Percentiles rank a stretch among this genome's conserved stretches.
Conservation (phyloP, 2,329 filamentous ascomycete species). For the Alternaria sp. region DNA sequence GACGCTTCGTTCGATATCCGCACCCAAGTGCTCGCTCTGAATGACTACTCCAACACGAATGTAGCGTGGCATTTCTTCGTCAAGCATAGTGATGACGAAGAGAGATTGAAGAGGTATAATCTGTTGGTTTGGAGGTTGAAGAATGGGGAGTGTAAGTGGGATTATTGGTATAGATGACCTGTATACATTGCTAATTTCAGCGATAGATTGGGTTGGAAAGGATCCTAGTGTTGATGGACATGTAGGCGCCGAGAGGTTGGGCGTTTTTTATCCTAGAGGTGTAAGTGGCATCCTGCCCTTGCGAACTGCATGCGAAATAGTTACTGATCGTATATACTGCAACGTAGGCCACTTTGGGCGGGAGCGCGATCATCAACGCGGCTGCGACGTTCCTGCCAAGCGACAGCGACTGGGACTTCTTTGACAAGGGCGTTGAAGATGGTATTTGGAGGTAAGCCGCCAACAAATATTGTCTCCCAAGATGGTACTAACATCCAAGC, state of each 20-base stretch:
- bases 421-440: conserved; percentile 23
- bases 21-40: conserved; percentile 59
- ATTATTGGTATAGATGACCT: neutral
- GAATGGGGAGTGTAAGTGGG: conserved; percentile 15
- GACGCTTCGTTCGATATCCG: conserved; percentile 56
- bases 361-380: conserved; percentile 24
- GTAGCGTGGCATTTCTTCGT: conserved; percentile 67
- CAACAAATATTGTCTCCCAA: neutral
- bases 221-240: conserved; percentile 19
- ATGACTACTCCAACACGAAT: conserved; percentile 24
- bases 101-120: conserved; percentile 57
- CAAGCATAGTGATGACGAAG: conserved; percentile 61
- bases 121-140: conserved; percentile 20
- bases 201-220: conserved; percentile 21
- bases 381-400: conserved; percentile 21
- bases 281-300: neutral
- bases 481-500: neutral
- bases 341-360: conserved; percentile 16
- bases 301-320: neutral
- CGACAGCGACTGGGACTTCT: conserved; percentile 28
- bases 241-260: conserved; percentile 46
- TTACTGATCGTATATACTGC: neutral
- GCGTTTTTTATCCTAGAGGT: conserved; percentile 25
- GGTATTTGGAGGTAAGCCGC: conserved; percentile 19
- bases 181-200: neutral